These are phyloP conservation scores for Trichoderma virens DNA, from an alignment of 495 filamentous ascomycete species.

Conservation along the genomic window DNA sequence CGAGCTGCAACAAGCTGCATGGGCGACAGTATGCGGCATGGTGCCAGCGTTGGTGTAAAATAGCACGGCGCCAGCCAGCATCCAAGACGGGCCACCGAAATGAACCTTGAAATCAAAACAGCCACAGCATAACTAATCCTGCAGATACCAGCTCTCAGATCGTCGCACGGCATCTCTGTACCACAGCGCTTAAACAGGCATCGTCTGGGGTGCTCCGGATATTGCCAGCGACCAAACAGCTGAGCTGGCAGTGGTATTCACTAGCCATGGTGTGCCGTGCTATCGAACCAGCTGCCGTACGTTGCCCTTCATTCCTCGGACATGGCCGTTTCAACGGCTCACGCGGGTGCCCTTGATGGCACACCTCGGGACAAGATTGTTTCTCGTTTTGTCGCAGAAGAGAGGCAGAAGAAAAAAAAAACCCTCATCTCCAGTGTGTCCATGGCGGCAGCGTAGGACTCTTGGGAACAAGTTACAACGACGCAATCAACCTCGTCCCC, in stretches of 20 bases:
- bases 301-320: not conserved
- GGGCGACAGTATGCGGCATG: not conserved
- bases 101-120: not conserved
- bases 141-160: slow-evolving; percentile 5
- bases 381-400: not conserved
- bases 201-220: slow-evolving; percentile 1
- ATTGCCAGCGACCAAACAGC: not conserved
- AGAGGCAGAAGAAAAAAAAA: not conserved
- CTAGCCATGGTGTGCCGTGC: not conserved
- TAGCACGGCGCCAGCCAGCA: not conserved
- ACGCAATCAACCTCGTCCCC: not conserved
- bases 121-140: not conserved
- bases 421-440: not conserved
- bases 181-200: not conserved
- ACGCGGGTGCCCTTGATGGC: not conserved
- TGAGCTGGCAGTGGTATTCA: not conserved
- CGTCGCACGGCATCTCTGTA: slow-evolving; percentile 1
- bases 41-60: not conserved
- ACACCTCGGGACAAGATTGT: not conserved
- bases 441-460: not conserved
- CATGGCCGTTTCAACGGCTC: not conserved
- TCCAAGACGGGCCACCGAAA: not conserved
- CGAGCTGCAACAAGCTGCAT: not conserved
- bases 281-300: not conserved
- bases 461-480: not conserved